A percentile compares a stretch with the other conserved stretches of the same genome.
Evolutionary conservation across 164 flowering plant species (phyloP).

Genomic region (Berberis vulgaris): DNA sequence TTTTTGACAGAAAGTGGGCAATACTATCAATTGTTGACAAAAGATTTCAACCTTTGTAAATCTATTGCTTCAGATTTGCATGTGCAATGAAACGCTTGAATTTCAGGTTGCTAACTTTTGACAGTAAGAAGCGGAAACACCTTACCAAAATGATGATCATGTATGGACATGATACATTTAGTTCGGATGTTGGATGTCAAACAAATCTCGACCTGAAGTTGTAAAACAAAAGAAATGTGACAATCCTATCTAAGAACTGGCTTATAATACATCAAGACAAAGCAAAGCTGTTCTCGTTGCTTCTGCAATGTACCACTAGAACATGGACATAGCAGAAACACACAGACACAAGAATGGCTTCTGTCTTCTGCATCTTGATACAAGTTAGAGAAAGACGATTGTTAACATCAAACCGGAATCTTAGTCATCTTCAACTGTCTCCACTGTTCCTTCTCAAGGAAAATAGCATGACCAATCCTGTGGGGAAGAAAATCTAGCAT

Average conservation of each 20-base stretch:
- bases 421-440: constrained; percentile 44
- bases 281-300: too few relatives aligned
- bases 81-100: too few relatives aligned
- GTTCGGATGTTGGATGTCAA: constrained; percentile 89
- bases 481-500: constrained; percentile 82
- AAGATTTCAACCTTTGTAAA: too few relatives aligned
- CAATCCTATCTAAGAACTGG: too few relatives aligned
- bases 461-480: constrained; percentile 94
- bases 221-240: neutral
- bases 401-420: constrained; percentile 55
- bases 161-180: constrained; percentile 46
- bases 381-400: neutral
- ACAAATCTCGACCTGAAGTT: constrained; percentile 84
- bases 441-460: constrained; percentile 65
- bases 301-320: too few relatives aligned
- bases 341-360: too few relatives aligned
- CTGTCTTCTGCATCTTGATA: neutral
- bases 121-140: neutral
- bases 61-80: too few relatives aligned
- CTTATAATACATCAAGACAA: too few relatives aligned
- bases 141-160: constrained; percentile 88
- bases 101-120: too few relatives aligned
- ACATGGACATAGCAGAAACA: too few relatives aligned
- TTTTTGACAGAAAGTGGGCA: too few relatives aligned
- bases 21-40: too few relatives aligned